A percentile compares a stretch with the other conserved stretches of the same genome.
Conservation (phyloP, 2,329 filamentous ascomycete species). For the Emergomyces orientalis region DNA sequence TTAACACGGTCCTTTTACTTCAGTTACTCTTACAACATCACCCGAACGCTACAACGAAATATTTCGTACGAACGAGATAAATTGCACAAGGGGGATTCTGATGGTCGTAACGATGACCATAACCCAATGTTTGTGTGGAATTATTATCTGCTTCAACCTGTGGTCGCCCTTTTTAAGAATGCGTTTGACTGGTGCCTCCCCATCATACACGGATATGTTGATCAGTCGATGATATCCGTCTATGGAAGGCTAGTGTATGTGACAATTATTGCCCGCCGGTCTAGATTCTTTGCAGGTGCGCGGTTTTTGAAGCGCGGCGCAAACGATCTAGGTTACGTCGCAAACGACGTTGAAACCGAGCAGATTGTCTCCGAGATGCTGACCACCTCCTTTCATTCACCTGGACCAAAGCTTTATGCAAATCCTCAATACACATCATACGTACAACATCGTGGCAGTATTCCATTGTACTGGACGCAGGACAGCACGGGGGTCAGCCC, state of each 20-base stretch:
- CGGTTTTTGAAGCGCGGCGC: constrained; percentile 89
- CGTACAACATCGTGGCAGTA: constrained; percentile 92
- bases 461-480: constrained; percentile 94
- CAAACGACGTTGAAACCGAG: constrained; percentile 97
- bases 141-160: constrained; percentile 73
- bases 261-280: constrained; percentile 84
- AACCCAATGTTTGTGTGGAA: constrained; percentile 99
- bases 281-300: constrained; percentile 86
- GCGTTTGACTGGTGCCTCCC: constrained; percentile 94
- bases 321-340: constrained; percentile 90
- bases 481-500: constrained; percentile 91
- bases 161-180: constrained; percentile 58
- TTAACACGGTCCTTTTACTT: constrained; percentile 91
- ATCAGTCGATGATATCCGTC: constrained; percentile 75
- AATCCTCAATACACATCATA: constrained; percentile 93
- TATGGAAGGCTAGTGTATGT: constrained; percentile 87
- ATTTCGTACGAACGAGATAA: constrained; percentile 70
- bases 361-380: constrained; percentile 93
- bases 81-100: constrained; percentile 54
- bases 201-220: constrained; percentile 91
- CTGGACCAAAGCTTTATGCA: constrained; percentile 73
- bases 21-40: constrained; percentile 96
- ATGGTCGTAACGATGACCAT: constrained; percentile 63
- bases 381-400: constrained; percentile 90
- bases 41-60: constrained; percentile 82